Conservation (phyloP, 1,284 basidiomycete species). For the Pholiota adiposa region DNA sequence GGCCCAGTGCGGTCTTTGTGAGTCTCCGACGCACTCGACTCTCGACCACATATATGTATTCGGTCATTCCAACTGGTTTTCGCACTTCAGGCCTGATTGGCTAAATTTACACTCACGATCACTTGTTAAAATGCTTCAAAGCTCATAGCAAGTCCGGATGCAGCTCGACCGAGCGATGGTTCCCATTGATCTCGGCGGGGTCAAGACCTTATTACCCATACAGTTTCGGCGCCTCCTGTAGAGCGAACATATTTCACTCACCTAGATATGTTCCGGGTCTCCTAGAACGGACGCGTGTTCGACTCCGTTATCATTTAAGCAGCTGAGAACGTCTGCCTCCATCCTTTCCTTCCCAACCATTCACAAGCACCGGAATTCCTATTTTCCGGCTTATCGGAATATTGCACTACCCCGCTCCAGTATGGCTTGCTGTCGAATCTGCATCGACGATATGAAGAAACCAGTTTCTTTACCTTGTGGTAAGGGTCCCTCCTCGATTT, state of each 20-base stretch:
- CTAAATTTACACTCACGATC: neutral
- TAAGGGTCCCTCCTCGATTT: constrained; percentile 29
- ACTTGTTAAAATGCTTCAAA: constrained; percentile 9
- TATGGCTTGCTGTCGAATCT: constrained; percentile 56
- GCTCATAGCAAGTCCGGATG: constrained; percentile 19
- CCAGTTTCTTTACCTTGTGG: constrained; percentile 68
- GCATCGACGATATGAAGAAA: constrained; percentile 50
- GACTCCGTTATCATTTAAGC: constrained; percentile 1
- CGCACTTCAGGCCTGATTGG: neutral
- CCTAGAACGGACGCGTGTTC: neutral
- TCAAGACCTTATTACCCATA: constrained; percentile 12
- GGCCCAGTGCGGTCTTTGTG: constrained; percentile 22
- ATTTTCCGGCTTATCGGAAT: constrained; percentile 18
- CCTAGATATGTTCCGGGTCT: constrained; percentile 4
- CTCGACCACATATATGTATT: constrained; percentile 12
- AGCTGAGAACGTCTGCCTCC: neutral
- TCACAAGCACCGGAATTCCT: neutral
- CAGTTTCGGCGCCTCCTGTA: constrained; percentile 18
- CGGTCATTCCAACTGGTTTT: constrained; percentile 1
- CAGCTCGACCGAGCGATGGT: constrained; percentile 26
- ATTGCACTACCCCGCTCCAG: neutral
- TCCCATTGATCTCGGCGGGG: constrained; percentile 17
- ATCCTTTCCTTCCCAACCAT: constrained; percentile 1
- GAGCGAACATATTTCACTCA: neutral
- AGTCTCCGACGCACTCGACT: constrained; percentile 29